Evolutionary conservation across 306 rosid species (phyloP).

Genomic region (Malus domestica): ASM211411v1 NC_041795.1:30238501-30239000

Average conservation of each 20-base stretch:
- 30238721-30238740: slow-evolving; percentile 37
- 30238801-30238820: slow-evolving; percentile 51
- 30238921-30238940: slow-evolving; percentile 41
- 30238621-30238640: slow-evolving; percentile 36
- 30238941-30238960: slow-evolving; percentile 24
- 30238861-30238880: slow-evolving; percentile 39
- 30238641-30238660: slow-evolving; percentile 49
- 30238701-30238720: slow-evolving; percentile 19
- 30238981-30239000: slow-evolving; percentile 33
- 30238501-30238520: slow-evolving; percentile 54
- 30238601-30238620: slow-evolving; percentile 32
- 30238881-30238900: slow-evolving; percentile 83
- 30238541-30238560: slow-evolving; percentile 53
- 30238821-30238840: slow-evolving; percentile 25
- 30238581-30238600: slow-evolving; percentile 31
- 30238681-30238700: slow-evolving; percentile 12
- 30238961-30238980: slow-evolving; percentile 36
- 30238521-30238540: slow-evolving; percentile 39
- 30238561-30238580: slow-evolving; percentile 60
- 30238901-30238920: slow-evolving; percentile 58
- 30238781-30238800: slow-evolving; percentile 31
- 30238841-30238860: slow-evolving; percentile 1
- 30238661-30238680: slow-evolving; percentile 29
- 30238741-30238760: slow-evolving; percentile 31
- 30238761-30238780: slow-evolving; percentile 18